phyloP scores from a whole-genome alignment of 768 basidiomycete species.

The Boletus eberwhitei region DNA sequence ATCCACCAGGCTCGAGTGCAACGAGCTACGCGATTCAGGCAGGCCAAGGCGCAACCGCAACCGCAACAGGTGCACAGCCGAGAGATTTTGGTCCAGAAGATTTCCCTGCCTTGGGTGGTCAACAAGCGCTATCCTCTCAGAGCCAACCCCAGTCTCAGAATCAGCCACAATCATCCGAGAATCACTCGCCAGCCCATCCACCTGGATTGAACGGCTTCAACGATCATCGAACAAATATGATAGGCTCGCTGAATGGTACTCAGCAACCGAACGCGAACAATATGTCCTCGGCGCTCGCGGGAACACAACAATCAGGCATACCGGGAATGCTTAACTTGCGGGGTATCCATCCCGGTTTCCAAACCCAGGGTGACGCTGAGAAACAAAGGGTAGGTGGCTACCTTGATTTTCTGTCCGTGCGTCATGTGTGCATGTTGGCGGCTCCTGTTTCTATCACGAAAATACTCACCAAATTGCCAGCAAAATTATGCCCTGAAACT shows the following conservation, averaged over 20 bases:
- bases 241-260: conserved; percentile 45
- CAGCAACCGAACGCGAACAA: conserved; percentile 22
- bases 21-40: conserved; percentile 85
- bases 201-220: conserved; percentile 73
- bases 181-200: conserved; percentile 47
- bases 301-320: conserved; percentile 48
- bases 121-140: conserved; percentile 23
- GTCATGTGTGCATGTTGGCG: no score
- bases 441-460: neutral
- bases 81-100: conserved; percentile 76
- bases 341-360: conserved; percentile 42
- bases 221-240: conserved; percentile 51
- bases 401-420: neutral
- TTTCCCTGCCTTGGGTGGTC: conserved; percentile 83
- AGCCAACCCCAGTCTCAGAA: conserved; percentile 30
- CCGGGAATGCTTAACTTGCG: conserved; percentile 67
- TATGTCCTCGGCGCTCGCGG: conserved; percentile 33
- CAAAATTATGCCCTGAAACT: conserved; percentile 62
- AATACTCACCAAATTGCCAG: conserved; percentile 31
- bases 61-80: conserved; percentile 9
- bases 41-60: conserved; percentile 43
- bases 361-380: conserved; percentile 60
- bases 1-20: conserved; percentile 31
- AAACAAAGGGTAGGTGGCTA: conserved; percentile 58
- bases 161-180: conserved; percentile 32